Base-by-base conservation (phyloP, 805 yeast genomes). In the Candida maltosa region DNA sequence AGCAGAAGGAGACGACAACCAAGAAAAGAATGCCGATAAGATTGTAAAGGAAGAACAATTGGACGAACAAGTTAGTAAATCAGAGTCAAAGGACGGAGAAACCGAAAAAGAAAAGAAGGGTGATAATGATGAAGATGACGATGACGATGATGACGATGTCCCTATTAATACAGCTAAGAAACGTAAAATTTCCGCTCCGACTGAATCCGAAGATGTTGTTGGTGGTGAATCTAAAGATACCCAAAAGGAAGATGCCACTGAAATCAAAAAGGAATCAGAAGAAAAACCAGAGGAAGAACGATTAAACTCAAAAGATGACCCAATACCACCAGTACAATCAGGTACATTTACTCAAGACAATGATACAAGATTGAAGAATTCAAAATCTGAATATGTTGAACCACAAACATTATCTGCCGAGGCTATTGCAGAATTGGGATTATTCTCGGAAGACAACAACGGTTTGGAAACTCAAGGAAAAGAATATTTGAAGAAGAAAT, bases 301-400 rank as follows among this genome's bases (percentile, higher is more conserved):
- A 29, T 18, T 58, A 11, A 61, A 56, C 39, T 48, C 60, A 2
- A 47, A 51, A 19, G 52, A 47, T 27, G 65, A 58, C 27, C 60
- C 62, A 6, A 56, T 65, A 6, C 77, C 79, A 1, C 76, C 79
- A 2, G 69, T 65, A 3, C 77, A 68, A 37, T 38, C 42, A 4
- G 74, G 72, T 0, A 60, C 64, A 11, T 68, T 52, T 42, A 68
- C 75, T 3, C 73, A 59, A 19, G 78, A 72, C 27, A 74, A 75
- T 42, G 85, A 79, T 50, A 79, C 82, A 5, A 52, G 75, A 34
- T 67, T 76, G 16, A 77, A 76, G 45, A 83, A 83, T 50, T 91
- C 93, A 1, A 81, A 81, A 48, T 73, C 85, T 0, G 91, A 84
- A 55, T 83, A 78, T 53, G 91, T 84, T 4, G 65, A 76, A 0